Evolutionary conservation across 768 basidiomycete species (phyloP).

Genomic region (Mycena rosella): DNA sequence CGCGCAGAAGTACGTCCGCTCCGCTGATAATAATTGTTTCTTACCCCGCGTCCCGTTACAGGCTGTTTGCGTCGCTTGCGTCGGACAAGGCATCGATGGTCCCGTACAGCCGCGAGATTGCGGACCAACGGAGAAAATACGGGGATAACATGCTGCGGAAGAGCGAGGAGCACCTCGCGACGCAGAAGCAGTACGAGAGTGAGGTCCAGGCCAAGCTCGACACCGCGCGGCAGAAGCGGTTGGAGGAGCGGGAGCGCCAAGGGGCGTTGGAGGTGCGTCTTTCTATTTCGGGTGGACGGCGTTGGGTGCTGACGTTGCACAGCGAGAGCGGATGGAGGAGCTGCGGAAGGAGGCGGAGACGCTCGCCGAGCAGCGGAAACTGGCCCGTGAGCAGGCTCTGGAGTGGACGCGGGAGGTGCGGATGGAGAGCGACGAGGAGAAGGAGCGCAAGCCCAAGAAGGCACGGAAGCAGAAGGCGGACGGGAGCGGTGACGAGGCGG

Average conservation of each 20-base stretch:
- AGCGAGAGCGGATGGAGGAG: slow-evolving; percentile 75
- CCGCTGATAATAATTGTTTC: slow-evolving; percentile 4
- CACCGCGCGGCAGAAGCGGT: slow-evolving; percentile 79
- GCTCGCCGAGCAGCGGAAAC: slow-evolving; percentile 82
- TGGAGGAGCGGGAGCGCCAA: slow-evolving; percentile 79
- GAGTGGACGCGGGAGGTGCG: slow-evolving; percentile 80
- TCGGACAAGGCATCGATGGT: slow-evolving; percentile 75
- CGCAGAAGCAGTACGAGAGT: slow-evolving; percentile 78
- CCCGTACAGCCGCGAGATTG: slow-evolving; percentile 89
- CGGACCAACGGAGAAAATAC: slow-evolving; percentile 91
- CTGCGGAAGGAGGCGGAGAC: slow-evolving; percentile 78
- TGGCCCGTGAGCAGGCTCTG: slow-evolving; percentile 82
- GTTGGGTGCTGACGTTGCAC: slow-evolving; percentile 24
- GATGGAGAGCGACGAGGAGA: slow-evolving; percentile 84
- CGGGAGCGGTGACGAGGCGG: slow-evolving; percentile 66
- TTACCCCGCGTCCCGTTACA: slow-evolving; percentile 43
- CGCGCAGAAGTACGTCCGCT: slow-evolving; percentile 80
- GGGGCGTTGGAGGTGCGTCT: slow-evolving; percentile 74
- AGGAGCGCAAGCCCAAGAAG: slow-evolving; percentile 73
- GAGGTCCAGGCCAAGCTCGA: slow-evolving; percentile 82
- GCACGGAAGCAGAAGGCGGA: slow-evolving; percentile 65
- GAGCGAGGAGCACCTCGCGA: slow-evolving; percentile 81
- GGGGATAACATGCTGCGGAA: slow-evolving; percentile 88
- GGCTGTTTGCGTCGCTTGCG: slow-evolving; percentile 88
- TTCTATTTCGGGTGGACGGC: slow-evolving; percentile 1